These are phyloP conservation scores for Alternaria sp. DNA, from an alignment of 2,329 filamentous ascomycete genomes.

Conservation along the genomic window DNA sequence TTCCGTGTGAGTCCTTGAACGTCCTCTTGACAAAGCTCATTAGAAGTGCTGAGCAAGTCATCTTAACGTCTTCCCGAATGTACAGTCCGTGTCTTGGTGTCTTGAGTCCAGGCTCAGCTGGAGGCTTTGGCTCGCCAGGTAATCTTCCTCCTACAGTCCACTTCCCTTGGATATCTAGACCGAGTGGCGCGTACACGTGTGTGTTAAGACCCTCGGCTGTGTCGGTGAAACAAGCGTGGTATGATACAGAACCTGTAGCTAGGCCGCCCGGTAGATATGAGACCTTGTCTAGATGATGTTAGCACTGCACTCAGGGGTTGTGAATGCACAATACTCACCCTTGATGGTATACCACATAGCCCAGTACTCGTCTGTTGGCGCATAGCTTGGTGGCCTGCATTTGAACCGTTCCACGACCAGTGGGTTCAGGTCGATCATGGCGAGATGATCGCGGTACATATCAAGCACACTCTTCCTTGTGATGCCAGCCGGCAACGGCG, in stretches of 20 bases:
- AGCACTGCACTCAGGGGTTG: neutral
- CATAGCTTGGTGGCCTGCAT: constrained; percentile 72
- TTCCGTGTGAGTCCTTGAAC: constrained; percentile 76
- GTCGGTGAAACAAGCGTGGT: constrained; percentile 83
- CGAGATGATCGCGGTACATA: constrained; percentile 78
- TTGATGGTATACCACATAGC: constrained; percentile 74
- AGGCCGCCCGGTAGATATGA: constrained; percentile 74
- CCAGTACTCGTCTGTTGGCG: constrained; percentile 73
- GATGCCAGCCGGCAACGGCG: constrained; percentile 74
- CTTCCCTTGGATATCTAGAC: constrained; percentile 78
- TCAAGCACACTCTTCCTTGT: constrained; percentile 74
- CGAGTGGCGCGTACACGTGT: constrained; percentile 83
- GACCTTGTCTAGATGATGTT: constrained; percentile 67
- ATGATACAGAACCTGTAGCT: constrained; percentile 72
- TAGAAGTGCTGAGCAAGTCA: constrained; percentile 81
- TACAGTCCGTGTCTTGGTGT: constrained; percentile 76
- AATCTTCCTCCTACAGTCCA: constrained; percentile 79
- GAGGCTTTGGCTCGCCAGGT: constrained; percentile 72
- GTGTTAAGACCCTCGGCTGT: constrained; percentile 77
- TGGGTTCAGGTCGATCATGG: constrained; percentile 90
- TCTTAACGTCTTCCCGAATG: constrained; percentile 83
- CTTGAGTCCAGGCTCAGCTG: constrained; percentile 71
- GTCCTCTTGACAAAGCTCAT: constrained; percentile 82
- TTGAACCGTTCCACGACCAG: constrained; percentile 75
- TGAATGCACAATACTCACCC: constrained; percentile 32